Evolutionary conservation across 768 basidiomycete genomes (phyloP).

Genomic region (Lactarius psammicola): DNA sequence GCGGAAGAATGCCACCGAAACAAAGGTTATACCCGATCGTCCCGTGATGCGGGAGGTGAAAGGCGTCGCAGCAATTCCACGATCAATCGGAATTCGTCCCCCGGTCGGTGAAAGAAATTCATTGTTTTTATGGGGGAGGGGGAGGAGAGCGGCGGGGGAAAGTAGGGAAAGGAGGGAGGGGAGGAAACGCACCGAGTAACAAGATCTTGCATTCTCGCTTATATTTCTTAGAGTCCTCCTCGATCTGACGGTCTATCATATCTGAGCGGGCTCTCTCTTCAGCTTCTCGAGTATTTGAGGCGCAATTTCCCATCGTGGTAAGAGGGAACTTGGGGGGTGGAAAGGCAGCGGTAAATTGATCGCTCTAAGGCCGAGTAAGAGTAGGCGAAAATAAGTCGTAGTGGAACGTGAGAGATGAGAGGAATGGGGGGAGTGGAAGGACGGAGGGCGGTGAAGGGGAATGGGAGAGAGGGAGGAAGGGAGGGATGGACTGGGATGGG

Average conservation of each 20-base stretch:
- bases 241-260: conserved; percentile 77
- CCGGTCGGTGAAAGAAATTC: not conserved
- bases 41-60: conserved; percentile 4
- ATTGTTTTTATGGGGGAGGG: not conserved
- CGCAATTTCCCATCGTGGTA: conserved; percentile 61
- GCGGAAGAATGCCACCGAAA: not conserved
- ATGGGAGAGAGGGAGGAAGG: not conserved
- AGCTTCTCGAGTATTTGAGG: conserved; percentile 54
- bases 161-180: not conserved
- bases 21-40: not conserved
- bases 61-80: not conserved
- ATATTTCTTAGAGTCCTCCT: conserved; percentile 80
- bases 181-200: conserved; percentile 63
- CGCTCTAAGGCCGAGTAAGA: not conserved
- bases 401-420: not conserved
- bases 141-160: not conserved
- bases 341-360: not conserved
- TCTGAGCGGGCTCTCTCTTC: conserved; percentile 63
- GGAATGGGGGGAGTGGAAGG: not conserved
- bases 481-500: not conserved
- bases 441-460: not conserved
- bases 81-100: not conserved
- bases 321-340: not conserved
- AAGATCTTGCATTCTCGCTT: conserved; percentile 92
- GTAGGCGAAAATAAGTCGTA: not conserved